A percentile compares a stretch with the other conserved stretches of the same genome.
Conservation (phyloP, 495 filamentous ascomycete genomes). For the Aspergillus cristatus region DNA sequence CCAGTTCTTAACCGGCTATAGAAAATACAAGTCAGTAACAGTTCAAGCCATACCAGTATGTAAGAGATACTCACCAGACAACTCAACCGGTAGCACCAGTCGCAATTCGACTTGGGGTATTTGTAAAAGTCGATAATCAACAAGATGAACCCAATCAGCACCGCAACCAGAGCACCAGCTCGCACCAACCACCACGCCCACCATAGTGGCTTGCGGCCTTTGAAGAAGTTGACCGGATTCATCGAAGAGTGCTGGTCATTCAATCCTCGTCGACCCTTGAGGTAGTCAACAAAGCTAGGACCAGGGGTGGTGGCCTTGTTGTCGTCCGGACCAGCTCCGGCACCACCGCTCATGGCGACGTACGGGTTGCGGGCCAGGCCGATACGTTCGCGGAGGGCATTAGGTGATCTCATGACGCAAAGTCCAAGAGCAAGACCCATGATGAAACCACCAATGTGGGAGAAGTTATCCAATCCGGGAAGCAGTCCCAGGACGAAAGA, state of each 20-base stretch:
- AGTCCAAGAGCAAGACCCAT: constrained; percentile 86
- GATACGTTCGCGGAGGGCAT: constrained; percentile 65
- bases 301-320: constrained; percentile 17
- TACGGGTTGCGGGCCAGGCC: constrained; percentile 58
- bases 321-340: constrained; percentile 12
- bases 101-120: constrained; percentile 58
- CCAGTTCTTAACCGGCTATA: constrained; percentile 66
- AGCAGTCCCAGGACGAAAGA: constrained; percentile 89
- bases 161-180: constrained; percentile 65
- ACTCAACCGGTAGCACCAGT: constrained; percentile 89
- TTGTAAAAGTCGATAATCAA: constrained; percentile 86
- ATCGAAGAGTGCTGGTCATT: constrained; percentile 33
- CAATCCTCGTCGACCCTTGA: constrained; percentile 30
- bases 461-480: constrained; percentile 92
- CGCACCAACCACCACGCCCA: constrained; percentile 96
- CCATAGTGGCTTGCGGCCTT: constrained; percentile 84
- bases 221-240: constrained; percentile 75
- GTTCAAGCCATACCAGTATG: background rate
- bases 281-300: constrained; percentile 17
- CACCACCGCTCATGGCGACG: constrained; percentile 45
- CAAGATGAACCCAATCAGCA: constrained; percentile 73
- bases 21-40: constrained; percentile 17
- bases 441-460: constrained; percentile 90
- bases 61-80: constrained; percentile 63
- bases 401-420: constrained; percentile 79